These are phyloP conservation scores for Globisporangium alternatum DNA, from an alignment of 352 stramenopile genomes.

Conservation along the genomic window DNA sequence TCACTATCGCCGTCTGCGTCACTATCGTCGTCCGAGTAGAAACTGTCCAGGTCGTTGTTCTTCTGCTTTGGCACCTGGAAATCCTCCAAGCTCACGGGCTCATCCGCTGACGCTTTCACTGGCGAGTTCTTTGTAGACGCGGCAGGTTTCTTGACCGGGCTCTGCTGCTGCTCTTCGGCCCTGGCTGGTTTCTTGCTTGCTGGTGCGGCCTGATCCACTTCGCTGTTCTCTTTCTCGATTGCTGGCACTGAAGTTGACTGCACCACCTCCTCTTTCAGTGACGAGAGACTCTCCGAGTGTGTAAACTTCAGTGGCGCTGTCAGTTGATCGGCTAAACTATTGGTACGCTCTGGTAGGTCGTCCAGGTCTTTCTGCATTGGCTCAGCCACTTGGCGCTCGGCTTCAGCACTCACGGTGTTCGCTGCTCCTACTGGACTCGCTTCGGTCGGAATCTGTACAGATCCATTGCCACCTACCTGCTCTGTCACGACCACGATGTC, in stretches of 20 bases:
- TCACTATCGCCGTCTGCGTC: slow-evolving; percentile 34
- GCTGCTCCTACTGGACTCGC: background rate
- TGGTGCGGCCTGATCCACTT: background rate
- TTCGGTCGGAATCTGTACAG: background rate
- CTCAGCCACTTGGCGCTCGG: background rate
- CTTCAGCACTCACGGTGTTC: background rate
- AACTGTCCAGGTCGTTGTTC: slow-evolving; percentile 62
- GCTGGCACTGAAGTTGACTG: background rate
- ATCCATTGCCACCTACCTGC: background rate
- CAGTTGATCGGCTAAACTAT: slow-evolving; percentile 27
- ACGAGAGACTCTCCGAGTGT: slow-evolving; percentile 22
- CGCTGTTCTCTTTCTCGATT: background rate
- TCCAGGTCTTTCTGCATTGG: slow-evolving; percentile 32
- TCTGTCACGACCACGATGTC: slow-evolving; percentile 28
- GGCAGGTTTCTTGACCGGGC: background rate
- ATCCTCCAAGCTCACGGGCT: slow-evolving; percentile 64
- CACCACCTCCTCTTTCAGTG: slow-evolving; percentile 9
- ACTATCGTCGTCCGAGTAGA: slow-evolving; percentile 79
- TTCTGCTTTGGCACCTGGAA: slow-evolving; percentile 66
- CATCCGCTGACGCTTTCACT: slow-evolving; percentile 20
- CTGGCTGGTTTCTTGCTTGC: background rate
- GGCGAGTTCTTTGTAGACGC: background rate
- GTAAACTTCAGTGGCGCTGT: slow-evolving; percentile 42
- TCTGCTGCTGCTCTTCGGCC: background rate
- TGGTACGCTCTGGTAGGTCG: slow-evolving; percentile 50